Evolutionary conservation across 768 basidiomycete species (phyloP), one percentile per base, ranked within the genome.

Genomic region (Pulveroboletus sp.): DNA sequence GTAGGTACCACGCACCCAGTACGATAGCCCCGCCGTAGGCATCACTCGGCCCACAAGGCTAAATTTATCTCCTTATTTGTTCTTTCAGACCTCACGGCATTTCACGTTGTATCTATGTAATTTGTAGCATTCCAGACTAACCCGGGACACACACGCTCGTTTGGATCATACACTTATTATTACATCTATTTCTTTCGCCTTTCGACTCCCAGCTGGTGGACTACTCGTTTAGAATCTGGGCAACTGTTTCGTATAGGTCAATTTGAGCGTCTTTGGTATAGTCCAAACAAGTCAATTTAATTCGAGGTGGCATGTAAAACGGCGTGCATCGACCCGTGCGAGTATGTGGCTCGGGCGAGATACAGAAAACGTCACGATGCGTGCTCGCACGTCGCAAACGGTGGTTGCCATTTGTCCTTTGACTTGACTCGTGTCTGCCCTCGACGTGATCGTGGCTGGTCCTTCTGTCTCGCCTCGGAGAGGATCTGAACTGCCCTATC

Each of bases 401-500:
- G 39, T 13, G 38, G 31, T 46, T 21, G 55, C 67, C 59, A 78
- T 50, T 60, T 65, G 62, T 76, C 71, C 38, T 56, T 60, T 50
- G 60, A 38, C 46, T 59, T 58, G 59, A 64, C 48, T 48, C 67
- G 66, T 35, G 57, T 60, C 26, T 56, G 45, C 36, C 30, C 35
- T 26, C 46, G 57, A 54, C 31, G 54, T 7, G 55, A 37, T n/a
- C 36, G 54, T 1, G 47, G 44, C 49, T 43, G 43, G 52, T 50
- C 50, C 40, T 55, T n/a, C 40, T 55, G 57, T 43, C 49, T 37
- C 38, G 57, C 36, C 40, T 58, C 60, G 38, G 57, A 47, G 41
- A 69, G 54, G 50, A 70, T 63, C 46, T 74, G 70, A 57, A 74
- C 71, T 32, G 64, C 61, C 46, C 46, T 57, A 52, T 61, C 64